These are phyloP conservation scores for Prunus armeniaca DNA, from an alignment of 306 rosid genomes.

Conservation along the genomic window DNA sequence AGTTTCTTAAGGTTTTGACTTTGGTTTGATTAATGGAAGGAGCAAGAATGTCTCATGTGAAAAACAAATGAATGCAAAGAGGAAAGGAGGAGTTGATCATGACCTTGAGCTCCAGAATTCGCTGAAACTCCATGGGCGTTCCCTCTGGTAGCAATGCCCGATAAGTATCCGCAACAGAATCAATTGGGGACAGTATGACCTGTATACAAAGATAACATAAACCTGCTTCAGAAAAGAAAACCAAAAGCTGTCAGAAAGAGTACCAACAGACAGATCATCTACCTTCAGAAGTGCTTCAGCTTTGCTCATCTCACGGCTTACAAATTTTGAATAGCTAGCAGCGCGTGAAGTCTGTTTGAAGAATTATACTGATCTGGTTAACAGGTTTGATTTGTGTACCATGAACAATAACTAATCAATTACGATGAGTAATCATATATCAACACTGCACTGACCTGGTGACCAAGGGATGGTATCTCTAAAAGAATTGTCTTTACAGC, in stretches of 20 bases:
- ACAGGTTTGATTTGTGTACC: constrained; percentile 9
- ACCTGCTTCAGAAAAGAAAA: constrained; percentile 15
- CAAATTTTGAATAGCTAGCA: constrained; percentile 88
- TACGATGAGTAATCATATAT: not conserved
- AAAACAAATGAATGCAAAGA: constrained; percentile 10
- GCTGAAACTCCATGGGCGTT: constrained; percentile 97
- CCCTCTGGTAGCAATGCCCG: constrained; percentile 98
- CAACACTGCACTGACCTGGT: constrained; percentile 56
- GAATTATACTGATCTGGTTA: constrained; percentile 14
- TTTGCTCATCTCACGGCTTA: constrained; percentile 99
- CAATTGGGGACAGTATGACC: constrained; percentile 96
- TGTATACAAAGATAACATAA: constrained; percentile 22
- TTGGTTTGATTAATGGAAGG: not conserved
- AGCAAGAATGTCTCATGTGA: not conserved
- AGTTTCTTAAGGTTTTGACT: not conserved
- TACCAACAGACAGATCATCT: constrained; percentile 22
- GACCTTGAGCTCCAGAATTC: constrained; percentile 97
- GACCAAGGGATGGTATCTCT: constrained; percentile 97
- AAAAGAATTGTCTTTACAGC: constrained; percentile 97
- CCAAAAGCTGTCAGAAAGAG: constrained; percentile 3
- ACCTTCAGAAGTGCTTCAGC: constrained; percentile 99
- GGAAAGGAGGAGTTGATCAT: constrained; percentile 21
- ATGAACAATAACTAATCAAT: constrained; percentile 6
- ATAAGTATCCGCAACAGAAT: constrained; percentile 95
- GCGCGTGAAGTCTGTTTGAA: constrained; percentile 80